Evolutionary conservation across 805 yeast species (phyloP).

Genomic region (Candida corydali): DNA sequence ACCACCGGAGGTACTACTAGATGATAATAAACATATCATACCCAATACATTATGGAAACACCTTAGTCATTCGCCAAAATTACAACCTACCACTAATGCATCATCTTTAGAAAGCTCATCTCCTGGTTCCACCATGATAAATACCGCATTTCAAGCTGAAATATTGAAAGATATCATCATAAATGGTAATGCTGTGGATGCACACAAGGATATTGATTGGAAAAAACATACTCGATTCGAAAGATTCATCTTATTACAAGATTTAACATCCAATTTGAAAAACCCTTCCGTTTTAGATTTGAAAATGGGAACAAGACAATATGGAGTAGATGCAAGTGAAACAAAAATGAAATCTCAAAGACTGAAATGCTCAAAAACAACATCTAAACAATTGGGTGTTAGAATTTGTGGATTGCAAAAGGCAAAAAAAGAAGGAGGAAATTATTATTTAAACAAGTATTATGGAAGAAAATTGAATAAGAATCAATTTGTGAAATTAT

Average conservation of each 20-base stretch:
- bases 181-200: constrained; percentile 20
- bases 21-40: constrained; percentile 88
- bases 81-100: constrained; percentile 1
- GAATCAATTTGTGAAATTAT: constrained; percentile 66
- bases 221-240: constrained; percentile 57
- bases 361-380: constrained; percentile 74
- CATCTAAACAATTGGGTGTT: constrained; percentile 80
- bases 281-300: constrained; percentile 90
- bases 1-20: constrained; percentile 77
- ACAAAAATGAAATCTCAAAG: constrained; percentile 76
- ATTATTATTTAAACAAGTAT: constrained; percentile 72
- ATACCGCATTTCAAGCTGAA: constrained; percentile 36
- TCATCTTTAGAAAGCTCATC: constrained; percentile 10
- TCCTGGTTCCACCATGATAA: constrained; percentile 31
- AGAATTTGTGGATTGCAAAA: constrained; percentile 94
- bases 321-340: constrained; percentile 84
- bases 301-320: constrained; percentile 98
- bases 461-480: constrained; percentile 75
- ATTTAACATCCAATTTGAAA: constrained; percentile 75
- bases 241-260: constrained; percentile 84
- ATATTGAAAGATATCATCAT: constrained; percentile 36
- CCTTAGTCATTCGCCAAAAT: constrained; percentile 38
- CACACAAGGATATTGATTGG: constrained; percentile 9
- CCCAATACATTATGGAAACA: constrained; percentile 75
- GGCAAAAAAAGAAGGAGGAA: constrained; percentile 8